Base-by-base conservation (phyloP, 208 protist genomes). In the Leishmania tarentolae region DNA sequence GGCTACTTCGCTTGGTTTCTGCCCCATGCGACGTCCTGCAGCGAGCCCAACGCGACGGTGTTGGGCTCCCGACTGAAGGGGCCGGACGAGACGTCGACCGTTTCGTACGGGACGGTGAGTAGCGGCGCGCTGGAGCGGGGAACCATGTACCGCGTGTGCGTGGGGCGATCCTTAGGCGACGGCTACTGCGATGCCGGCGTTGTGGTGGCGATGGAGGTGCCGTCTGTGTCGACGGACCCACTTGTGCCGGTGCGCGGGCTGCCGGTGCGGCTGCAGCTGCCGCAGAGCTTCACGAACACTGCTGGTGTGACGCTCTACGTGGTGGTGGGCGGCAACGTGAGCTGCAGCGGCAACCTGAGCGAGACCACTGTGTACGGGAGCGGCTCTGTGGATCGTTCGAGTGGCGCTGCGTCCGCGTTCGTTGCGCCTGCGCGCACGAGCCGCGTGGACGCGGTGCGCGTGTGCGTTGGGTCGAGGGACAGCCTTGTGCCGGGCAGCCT, bases 311-410 rank as follows among this genome's bases (percentile, higher is more conserved):
- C 75, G 50, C 31, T 40, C 1, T 78, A 78, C 56, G 40, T 68
- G 8, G 75, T 78, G 24, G 59, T 78, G 21, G 57, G 59, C 56
- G 59, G 31, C 40, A 31, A 3, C 6, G 75, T 8, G 35, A 40
- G 21, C 35, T 78, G 75, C 75, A 68, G 40, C 40, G 75, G 13
- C 35, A 56, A 79, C 78, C 46, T 83, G 28, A 76, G 50, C 42
- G 63, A 17, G 24, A 7, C 59, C 59, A 11, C 42, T 42, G 63
- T 86, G 21, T 88, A 86, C 76, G 87, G 70, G 35, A 65, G 76
- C 56, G 90, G 90, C 28, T n/a, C 82, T 50, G 80, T 93, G 50
- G 63, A 85, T 66, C 9, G 72, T 3, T 56, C 40, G 19, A 83
- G 57, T 75, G 66, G 75, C 24, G 68, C 81, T 19, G 75, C 80